Conservation (phyloP, 2,329 filamentous ascomycete species). For the Xylaria sp. region DNA sequence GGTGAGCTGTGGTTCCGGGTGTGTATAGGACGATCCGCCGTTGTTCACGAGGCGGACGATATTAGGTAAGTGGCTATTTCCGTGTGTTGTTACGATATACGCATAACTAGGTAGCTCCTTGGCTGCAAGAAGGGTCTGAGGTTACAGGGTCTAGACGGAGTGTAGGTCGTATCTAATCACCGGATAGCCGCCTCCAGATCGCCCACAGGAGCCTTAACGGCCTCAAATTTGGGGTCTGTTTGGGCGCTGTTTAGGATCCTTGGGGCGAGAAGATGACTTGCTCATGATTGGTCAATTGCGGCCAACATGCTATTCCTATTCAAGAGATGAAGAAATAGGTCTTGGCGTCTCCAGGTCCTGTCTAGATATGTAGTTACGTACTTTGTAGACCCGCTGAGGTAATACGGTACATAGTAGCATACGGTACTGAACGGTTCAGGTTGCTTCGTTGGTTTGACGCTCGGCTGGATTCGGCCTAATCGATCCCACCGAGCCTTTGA, state of each 20-base stretch:
- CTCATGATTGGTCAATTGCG: constrained; percentile 19
- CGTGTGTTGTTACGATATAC: not conserved
- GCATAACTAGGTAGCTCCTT: not conserved
- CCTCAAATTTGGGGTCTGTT: not conserved
- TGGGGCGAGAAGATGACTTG: not conserved
- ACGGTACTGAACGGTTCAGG: not conserved
- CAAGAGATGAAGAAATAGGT: not conserved
- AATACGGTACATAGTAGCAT: not conserved
- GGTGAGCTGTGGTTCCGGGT: constrained; percentile 4
- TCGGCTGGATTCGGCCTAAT: constrained; percentile 34
- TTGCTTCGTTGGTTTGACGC: not conserved
- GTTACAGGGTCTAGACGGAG: not conserved
- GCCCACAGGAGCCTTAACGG: not conserved
- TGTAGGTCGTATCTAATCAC: not conserved
- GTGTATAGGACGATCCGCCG: constrained; percentile 17
- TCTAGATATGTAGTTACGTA: not conserved
- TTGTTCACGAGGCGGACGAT: constrained; percentile 16
- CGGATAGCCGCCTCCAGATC: not conserved
- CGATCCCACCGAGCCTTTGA: constrained; percentile 26
- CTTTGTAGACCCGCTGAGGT: constrained; percentile 17
- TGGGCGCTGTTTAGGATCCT: not conserved
- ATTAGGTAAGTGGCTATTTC: constrained; percentile 28
- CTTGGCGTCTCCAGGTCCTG: not conserved
- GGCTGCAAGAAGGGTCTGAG: not conserved
- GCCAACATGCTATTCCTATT: constrained; percentile 9